Base-by-base conservation (phyloP, 2,329 filamentous ascomycete genomes). In the Monascus ruber region DNA sequence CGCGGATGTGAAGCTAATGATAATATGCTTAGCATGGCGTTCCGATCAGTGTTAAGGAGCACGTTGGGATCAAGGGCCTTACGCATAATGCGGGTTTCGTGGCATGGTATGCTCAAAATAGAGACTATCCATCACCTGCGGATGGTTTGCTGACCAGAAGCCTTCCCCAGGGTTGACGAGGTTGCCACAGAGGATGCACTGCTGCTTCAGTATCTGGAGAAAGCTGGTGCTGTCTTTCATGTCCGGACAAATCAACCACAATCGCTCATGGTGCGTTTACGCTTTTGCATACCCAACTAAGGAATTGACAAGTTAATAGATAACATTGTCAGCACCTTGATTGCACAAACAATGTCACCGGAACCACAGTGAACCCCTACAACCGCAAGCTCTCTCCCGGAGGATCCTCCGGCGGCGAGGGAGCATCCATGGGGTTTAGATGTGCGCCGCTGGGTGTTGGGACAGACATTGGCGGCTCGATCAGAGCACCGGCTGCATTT, bases 31-130 rank as follows among this genome's bases (percentile, higher is more conserved):
- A 47, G 43, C 74, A 74, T 48, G 75, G 72, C 0, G 54, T 78
- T 5, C 74, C 74, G 0, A 68, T 78, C 38, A 71, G 65, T 33
- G 55, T 77, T 4, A 81, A 81, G 47, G 77, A 81, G 38, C 74
- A 76, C 9, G 76, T 81, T 51, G 70, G 76, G 6, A 63, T 81
- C 26, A 71, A 71, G 40, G 74, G 72, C 1, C 56, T 47, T 24
- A 58, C 53, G 1, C 58, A 54, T 39, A 58, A 61, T 33, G 58
- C 53, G 2, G 60, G 58, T 26, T 65, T 57, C 34, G 56, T 58
- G 3, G 54, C 58, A 26, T 63, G 53, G 59, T 60, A 41, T 9
- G 46, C 29, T 25, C 8, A 34, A 33, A 17, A n/a, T 9, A 10
- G 25, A 35, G 17, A 17, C 17, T 17, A 17, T 17, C 17, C 17